These are phyloP conservation scores for Parathielavia hyrcaniae DNA, from an alignment of 495 filamentous ascomycete species.

Conservation along the genomic window DNA sequence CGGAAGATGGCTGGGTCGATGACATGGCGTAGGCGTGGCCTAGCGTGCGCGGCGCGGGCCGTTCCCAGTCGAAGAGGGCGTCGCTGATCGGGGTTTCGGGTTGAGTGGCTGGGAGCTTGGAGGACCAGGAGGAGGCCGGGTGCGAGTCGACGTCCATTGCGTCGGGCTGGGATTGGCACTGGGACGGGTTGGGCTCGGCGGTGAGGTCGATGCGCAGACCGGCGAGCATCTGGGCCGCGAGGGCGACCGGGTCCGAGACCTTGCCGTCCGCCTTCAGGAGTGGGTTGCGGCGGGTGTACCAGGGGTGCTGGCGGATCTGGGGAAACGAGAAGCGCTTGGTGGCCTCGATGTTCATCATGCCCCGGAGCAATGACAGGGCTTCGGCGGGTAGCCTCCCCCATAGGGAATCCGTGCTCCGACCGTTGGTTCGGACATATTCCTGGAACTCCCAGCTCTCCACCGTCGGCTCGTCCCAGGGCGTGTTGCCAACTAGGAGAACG, in stretches of 20 bases:
- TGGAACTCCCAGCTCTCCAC: constrained; percentile 71
- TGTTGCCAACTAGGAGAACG: constrained; percentile 91
- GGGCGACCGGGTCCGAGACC: constrained; percentile 68
- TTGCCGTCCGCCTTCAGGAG: constrained; percentile 67
- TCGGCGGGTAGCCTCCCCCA: constrained; percentile 75
- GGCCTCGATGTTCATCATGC: constrained; percentile 85
- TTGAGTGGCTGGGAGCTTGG: constrained; percentile 60
- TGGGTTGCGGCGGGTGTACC: constrained; percentile 82
- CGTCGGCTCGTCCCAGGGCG: constrained; percentile 94
- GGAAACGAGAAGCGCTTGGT: constrained; percentile 73
- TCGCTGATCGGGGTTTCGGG: constrained; percentile 67
- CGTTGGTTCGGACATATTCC: constrained; percentile 74
- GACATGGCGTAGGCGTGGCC: constrained; percentile 46
- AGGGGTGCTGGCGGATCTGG: constrained; percentile 86
- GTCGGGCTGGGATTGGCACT: constrained; percentile 34
- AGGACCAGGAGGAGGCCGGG: constrained; percentile 21
- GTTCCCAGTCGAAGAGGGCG: constrained; percentile 72
- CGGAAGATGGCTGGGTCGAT: constrained; percentile 47
- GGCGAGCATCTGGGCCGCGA: constrained; percentile 91
- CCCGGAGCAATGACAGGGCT: constrained; percentile 80
- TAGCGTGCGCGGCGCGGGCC: constrained; percentile 42
- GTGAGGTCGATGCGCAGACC: constrained; percentile 86
- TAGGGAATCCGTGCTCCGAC: constrained; percentile 73
- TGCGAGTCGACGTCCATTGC: constrained; percentile 57
- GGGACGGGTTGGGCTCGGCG: constrained; percentile 54